Evolutionary conservation across 805 yeast genomes (phyloP).

Genomic region (Pichia scutulata): DNA sequence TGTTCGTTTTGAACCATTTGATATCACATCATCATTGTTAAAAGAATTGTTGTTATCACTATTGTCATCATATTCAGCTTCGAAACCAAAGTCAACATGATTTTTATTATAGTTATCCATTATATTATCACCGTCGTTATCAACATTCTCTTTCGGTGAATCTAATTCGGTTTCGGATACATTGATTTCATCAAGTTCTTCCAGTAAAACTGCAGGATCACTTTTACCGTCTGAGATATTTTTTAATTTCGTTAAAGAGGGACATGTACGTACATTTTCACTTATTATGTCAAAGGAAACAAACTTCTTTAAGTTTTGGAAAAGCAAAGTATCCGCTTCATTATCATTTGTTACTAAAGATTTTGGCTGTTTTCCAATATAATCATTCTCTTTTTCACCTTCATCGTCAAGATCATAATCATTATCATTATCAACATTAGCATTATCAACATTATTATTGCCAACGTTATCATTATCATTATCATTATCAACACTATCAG

Average conservation of each 20-base stretch:
- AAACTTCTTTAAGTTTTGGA: neutral
- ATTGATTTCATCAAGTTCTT: constrained; percentile 15
- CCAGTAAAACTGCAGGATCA: constrained; percentile 15
- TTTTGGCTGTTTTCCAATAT: neutral
- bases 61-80: neutral
- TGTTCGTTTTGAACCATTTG: constrained; percentile 17
- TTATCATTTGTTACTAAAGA: neutral
- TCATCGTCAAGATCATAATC: neutral
- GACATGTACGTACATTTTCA: neutral
- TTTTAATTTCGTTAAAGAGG: constrained; percentile 2
- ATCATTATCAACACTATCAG: too few relatives aligned
- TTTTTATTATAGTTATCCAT: neutral
- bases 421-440: too few relatives aligned
- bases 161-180: neutral
- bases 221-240: neutral
- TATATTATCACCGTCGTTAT: neutral
- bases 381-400: neutral
- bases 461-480: too few relatives aligned
- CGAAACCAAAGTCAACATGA: neutral
- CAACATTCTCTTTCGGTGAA: neutral
- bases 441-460: too few relatives aligned
- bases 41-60: constrained; percentile 1
- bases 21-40: constrained; percentile 13
- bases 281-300: constrained; percentile 1
- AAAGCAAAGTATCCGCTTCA: neutral